Evolutionary conservation across 495 filamentous ascomycete genomes (phyloP), one percentile per base, ranked within the genome.

Genomic region (Talaromyces nanjingensis): DNA sequence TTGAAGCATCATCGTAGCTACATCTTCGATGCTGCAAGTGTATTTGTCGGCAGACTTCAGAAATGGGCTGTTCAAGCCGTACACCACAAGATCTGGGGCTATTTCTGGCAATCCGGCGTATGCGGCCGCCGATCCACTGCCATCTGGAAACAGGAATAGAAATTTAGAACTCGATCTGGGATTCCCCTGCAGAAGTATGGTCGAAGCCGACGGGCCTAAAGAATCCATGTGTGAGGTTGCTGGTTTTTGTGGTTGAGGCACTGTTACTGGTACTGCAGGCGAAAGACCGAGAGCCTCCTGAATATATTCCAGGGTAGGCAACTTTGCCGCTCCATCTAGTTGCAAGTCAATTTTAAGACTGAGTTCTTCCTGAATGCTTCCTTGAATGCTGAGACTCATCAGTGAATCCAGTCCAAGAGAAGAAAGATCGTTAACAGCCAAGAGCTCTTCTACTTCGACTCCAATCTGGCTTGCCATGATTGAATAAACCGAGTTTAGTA

Each of bases 401-500:
- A 85, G 76, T 9, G 77, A 81, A 63, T 85, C 82, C 6, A 85
- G 66, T 2, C 83, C 82, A 24, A 81, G 61, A 55, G 80, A 77
- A 6, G 75, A 70, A 52, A 82, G 73, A 16, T 64, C 68, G 1
- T 63, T 65, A n/a, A 71, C 67, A 37, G 73, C 65, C 1, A 66
- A 68, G 7, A 83, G 60, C 16, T 83, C 80, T 1, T 67, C 61
- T 6, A 76, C 14, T 6, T 69, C 66, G 24, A 84, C 60, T 12
- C 75, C 80, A 18, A 70, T 77, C 65, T 81, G 79, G n/a, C 80
- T 73, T 1, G 75, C 69, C 22, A 84, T 75, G 22, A 83, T 78
- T 9, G 33, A 58, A 88, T 63, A 93, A 83, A 59, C 86, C 83
- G 69, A 93, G 89, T 66, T 81, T 85, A 34, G 84, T 86, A 58